Evolutionary conservation across 1,139 yeast genomes (phyloP).

Genomic region (Suhomyces panamericanus): DNA sequence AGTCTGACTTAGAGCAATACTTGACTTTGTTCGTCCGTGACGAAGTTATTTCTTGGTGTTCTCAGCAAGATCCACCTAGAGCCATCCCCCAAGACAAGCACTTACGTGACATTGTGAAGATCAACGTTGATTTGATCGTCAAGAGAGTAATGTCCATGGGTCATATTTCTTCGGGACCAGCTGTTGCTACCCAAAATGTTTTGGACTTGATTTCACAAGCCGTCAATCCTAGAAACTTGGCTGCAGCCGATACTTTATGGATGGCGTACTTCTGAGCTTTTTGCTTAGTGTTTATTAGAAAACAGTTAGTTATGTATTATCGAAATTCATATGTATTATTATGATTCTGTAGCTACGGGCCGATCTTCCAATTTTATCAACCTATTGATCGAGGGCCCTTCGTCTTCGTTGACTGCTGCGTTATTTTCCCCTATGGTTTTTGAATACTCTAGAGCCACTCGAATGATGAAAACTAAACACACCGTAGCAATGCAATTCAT

Average conservation of each 20-base stretch:
- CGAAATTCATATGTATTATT: neutral
- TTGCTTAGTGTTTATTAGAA: neutral
- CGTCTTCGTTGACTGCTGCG: neutral
- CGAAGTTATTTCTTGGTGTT: slow-evolving; percentile 91
- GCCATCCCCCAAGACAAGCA: slow-evolving; percentile 74
- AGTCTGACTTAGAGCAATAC: slow-evolving; percentile 83
- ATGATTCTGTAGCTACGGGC: neutral
- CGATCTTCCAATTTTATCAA: neutral
- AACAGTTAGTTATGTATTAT: neutral
- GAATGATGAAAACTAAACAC: neutral
- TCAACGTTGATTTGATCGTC: slow-evolving; percentile 82
- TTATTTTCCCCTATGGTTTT: neutral
- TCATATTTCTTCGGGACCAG: slow-evolving; percentile 70
- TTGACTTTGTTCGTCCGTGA: slow-evolving; percentile 91
- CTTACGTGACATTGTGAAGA: slow-evolving; percentile 80
- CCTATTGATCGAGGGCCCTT: neutral
- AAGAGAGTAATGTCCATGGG: slow-evolving; percentile 71
- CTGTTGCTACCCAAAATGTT: slow-evolving; percentile 89
- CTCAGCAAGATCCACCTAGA: slow-evolving; percentile 71
- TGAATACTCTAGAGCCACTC: neutral
- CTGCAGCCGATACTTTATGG: slow-evolving; percentile 91
- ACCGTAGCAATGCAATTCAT: slow-evolving; percentile 14
- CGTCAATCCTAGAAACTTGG: slow-evolving; percentile 91
- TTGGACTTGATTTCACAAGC: slow-evolving; percentile 92
- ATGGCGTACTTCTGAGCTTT: slow-evolving; percentile 79